Percentiles rank a stretch among this genome's conserved stretches.
Conservation (phyloP, 108 stramenopile genomes). For the Skeletonema tropicum region DNA sequence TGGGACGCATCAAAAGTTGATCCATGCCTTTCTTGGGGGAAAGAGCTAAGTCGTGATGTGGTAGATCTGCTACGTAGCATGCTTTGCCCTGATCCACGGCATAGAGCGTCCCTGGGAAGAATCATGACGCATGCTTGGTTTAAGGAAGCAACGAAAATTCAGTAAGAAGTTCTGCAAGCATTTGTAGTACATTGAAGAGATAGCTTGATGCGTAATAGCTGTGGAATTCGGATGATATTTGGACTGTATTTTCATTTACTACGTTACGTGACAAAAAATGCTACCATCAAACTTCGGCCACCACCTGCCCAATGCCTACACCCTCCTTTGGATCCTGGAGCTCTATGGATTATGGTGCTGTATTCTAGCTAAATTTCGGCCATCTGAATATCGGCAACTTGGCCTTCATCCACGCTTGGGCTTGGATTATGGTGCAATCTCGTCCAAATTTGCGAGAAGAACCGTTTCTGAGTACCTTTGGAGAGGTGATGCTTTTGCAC, state of each 20-base stretch:
- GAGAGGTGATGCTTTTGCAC: conserved; percentile 27
- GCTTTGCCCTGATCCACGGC: conserved; percentile 64
- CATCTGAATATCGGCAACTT: background rate
- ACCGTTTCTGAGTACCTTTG: conserved; percentile 31
- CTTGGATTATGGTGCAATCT: conserved; percentile 7
- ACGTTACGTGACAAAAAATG: no score
- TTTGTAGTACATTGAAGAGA: no score
- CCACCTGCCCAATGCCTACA: no score
- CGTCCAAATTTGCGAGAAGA: conserved; percentile 39
- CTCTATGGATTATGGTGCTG: no score
- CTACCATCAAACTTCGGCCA: no score
- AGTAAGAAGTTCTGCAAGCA: background rate
- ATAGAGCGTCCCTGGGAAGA: conserved; percentile 69
- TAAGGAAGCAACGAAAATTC: background rate
- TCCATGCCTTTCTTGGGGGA: conserved; percentile 64
- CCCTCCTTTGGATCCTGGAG: no score
- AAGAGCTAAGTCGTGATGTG: conserved; percentile 44
- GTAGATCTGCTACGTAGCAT: conserved; percentile 71
- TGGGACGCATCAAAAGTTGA: conserved; percentile 60
- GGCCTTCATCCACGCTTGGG: background rate
- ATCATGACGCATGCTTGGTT: conserved; percentile 50
- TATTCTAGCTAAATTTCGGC: background rate
- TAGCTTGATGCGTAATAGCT: no score
- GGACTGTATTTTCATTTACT: no score
- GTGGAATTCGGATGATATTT: no score